Base-by-base conservation (phyloP, 352 stramenopile genomes). In the Pythium dissotocum region DNA sequence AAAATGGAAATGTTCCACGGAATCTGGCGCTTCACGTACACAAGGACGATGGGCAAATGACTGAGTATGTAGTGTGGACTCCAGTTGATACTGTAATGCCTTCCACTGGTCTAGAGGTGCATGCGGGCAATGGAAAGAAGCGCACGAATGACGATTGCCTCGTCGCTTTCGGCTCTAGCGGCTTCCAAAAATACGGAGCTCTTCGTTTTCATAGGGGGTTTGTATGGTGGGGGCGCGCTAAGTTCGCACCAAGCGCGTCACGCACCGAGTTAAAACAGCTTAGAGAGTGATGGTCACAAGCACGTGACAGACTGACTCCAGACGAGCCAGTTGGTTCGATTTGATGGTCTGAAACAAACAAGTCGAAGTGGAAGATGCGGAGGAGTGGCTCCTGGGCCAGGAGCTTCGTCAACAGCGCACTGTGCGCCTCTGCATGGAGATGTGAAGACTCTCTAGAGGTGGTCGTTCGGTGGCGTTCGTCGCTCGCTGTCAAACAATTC, bases 171-270 rank as follows among this genome's bases (percentile, higher is more conserved):
- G 30, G n/a, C 14, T 18, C 24, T 28, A 28, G 36, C 40, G 4
- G 46, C 24, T 72, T 72, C 51, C 58, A 61, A 63, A 54, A 69
- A 69, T 42, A 51, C 35, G 14, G n/a, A 42, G 16, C 35, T 38
- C 24, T 32, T 18, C 18, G 24, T 33, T 32, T 62, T 3, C 13
- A 62, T 46, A 61, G 51, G 55, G 2, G 26, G 42, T 64, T 60
- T 65, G 58, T 67, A 71, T 58, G 36, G 4, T 24, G 30, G 2
- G 12, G 33, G 3, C 1, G 1, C 28, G 24, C 30, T 72, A 72
- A 72, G 66, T 72, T 35, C 66, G 66, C 44, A 51, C 52, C 35
- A 16, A 60, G 66, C 48, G 66, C 54, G 66, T 72, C 66, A 72
- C 24, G 18, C 7, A 13, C 6, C 54, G 28, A 57, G 53, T 65